Evolutionary conservation across 306 rosid species (phyloP).

Genomic region (Datisca glomerata): DNA sequence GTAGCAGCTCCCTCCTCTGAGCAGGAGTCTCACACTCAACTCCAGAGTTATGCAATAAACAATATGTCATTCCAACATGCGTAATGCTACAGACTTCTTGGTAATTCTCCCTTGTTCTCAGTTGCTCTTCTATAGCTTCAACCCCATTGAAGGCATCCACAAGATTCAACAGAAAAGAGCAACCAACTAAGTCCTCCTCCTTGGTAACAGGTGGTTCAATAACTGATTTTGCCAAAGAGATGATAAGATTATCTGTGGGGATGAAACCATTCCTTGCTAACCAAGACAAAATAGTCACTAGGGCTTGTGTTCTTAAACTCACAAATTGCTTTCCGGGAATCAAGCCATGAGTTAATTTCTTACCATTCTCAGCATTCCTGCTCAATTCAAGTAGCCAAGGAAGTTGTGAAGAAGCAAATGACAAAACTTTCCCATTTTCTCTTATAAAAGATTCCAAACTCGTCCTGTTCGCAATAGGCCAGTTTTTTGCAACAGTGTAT

Average conservation of each 20-base stretch:
- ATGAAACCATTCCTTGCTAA: constrained; percentile 81
- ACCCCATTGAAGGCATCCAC: constrained; percentile 81
- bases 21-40: constrained; percentile 46
- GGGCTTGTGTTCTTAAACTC: constrained; percentile 53
- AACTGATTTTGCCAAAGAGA: constrained; percentile 68
- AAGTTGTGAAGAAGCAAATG: constrained; percentile 74
- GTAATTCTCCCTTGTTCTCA: constrained; percentile 69
- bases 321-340: constrained; percentile 43
- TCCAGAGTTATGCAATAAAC: constrained; percentile 69
- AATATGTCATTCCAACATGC: constrained; percentile 86
- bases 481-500: constrained; percentile 57
- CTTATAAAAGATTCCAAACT: constrained; percentile 53
- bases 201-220: constrained; percentile 66
- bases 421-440: constrained; percentile 70
- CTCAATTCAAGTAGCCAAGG: constrained; percentile 89
- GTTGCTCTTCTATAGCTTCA: constrained; percentile 85
- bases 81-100: constrained; percentile 69
- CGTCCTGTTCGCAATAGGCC: constrained; percentile 48
- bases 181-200: constrained; percentile 62
- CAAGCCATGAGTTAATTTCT: no score
- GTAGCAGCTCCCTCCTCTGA: constrained; percentile 62
- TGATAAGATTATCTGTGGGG: constrained; percentile 63
- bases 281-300: constrained; percentile 80
- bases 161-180: constrained; percentile 81
- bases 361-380: constrained; percentile 31